Conservation (phyloP, 139 green algal species). For the Gonium pectorale region DNA sequence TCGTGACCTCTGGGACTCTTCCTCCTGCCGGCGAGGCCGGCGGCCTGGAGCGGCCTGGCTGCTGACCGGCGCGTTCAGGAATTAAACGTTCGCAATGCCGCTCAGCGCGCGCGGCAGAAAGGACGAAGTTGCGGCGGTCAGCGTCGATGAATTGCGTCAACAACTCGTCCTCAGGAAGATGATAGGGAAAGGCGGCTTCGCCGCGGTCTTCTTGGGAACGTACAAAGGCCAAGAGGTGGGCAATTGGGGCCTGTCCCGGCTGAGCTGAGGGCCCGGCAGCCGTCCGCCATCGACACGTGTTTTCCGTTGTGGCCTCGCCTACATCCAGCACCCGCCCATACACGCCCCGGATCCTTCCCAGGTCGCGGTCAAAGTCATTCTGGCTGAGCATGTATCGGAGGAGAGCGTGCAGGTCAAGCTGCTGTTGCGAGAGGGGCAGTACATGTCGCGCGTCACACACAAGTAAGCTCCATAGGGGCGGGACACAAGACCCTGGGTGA, state of each 20-base stretch:
- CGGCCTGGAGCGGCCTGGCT: too few relatives aligned
- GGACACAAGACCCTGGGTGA: too few relatives aligned
- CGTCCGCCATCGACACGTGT: too few relatives aligned
- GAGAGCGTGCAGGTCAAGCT: constrained; percentile 17
- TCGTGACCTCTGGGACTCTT: too few relatives aligned
- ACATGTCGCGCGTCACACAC: constrained; percentile 33
- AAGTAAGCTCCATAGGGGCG: constrained; percentile 14
- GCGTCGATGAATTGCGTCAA: not conserved
- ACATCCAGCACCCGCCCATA: too few relatives aligned
- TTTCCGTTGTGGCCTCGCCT: too few relatives aligned
- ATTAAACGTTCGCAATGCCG: too few relatives aligned
- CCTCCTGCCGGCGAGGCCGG: too few relatives aligned
- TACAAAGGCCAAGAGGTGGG: constrained; percentile 33
- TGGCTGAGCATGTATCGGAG: constrained; percentile 6
- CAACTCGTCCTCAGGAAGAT: constrained; percentile 17
- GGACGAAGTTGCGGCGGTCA: constrained; percentile 16
- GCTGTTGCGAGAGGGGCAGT: constrained; percentile 30
- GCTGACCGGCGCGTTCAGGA: too few relatives aligned
- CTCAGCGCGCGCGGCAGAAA: not conserved
- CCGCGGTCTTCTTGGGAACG: constrained; percentile 13
- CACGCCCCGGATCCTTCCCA: not conserved
- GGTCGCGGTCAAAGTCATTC: constrained; percentile 33
- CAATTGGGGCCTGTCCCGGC: too few relatives aligned
- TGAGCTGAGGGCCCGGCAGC: too few relatives aligned
- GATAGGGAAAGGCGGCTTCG: constrained; percentile 26